A percentile compares a stretch with the other conserved stretches of the same genome.
Evolutionary conservation across 768 basidiomycete genomes (phyloP).

Genomic region (Trametopsis cervina): DNA sequence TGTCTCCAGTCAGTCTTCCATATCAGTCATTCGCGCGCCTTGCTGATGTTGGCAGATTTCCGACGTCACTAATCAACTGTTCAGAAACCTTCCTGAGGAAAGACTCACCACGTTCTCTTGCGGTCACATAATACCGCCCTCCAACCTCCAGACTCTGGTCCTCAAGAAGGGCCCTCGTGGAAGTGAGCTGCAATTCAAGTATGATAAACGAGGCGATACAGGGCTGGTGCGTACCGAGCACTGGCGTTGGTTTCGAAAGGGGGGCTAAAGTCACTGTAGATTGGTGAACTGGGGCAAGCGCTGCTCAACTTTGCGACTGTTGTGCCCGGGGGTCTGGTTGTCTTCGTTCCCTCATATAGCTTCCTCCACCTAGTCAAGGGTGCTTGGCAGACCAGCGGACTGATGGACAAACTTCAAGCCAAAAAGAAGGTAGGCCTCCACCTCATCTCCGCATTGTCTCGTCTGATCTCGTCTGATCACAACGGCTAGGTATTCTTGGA

Average conservation of each 20-base stretch:
- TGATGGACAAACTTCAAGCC: constrained; percentile 49
- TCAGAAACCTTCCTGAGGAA: constrained; percentile 53
- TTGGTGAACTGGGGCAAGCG: constrained; percentile 77
- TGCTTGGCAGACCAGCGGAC: constrained; percentile 57
- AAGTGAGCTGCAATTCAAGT: constrained; percentile 74
- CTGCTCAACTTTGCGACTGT: constrained; percentile 73
- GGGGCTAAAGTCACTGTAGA: constrained; percentile 33
- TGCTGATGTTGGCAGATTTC: constrained; percentile 49
- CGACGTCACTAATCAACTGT: constrained; percentile 80
- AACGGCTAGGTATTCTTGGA: constrained; percentile 78
- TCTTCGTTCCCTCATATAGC: constrained; percentile 90
- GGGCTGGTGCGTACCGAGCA: constrained; percentile 44
- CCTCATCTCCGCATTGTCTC: background rate
- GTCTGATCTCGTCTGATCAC: background rate
- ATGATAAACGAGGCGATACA: constrained; percentile 58
- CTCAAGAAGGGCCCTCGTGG: constrained; percentile 72
- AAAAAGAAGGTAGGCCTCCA: constrained; percentile 67
- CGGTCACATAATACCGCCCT: constrained; percentile 81
- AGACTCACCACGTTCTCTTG: constrained; percentile 81
- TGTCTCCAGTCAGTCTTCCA: constrained; percentile 75
- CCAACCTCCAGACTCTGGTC: constrained; percentile 72
- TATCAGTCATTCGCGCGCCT: background rate
- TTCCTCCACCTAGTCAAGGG: constrained; percentile 65
- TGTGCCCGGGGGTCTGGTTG: constrained; percentile 83
- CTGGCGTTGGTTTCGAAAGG: background rate